Base-by-base conservation (phyloP, 306 rosid species). In the Gleditsia sinensis region DNA sequence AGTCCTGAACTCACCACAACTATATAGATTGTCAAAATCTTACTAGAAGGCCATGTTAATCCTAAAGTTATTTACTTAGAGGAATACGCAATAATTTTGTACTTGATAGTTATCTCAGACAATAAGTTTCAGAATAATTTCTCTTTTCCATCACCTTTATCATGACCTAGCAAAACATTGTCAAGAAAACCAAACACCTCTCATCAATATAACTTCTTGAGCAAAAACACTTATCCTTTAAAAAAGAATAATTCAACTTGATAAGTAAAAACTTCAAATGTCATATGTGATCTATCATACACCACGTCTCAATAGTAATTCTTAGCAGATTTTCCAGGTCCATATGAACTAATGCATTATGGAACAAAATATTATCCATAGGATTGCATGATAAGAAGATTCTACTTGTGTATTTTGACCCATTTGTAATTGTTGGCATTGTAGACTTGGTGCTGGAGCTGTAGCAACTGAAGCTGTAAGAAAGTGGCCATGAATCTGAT, bases 381-480 rank as follows among this genome's bases (percentile, higher is more conserved):
- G 72, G 56, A 56, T 71, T 45, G 80, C 75, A 21, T 60, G 66
- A 19, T 74, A 50, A 33, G 67, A 71, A 49, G 19, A 39, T 54
- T 49, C 46, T 74, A 50, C 30, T 46, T 64, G 67, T 69, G 67
- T 7, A 76, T 55, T 76, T 53, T 84, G 81, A 71, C 78, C 43
- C 34, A 71, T 56, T 77, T 69, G 65, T 53, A 32, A 67, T 67
- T 78, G 67, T 71, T 83, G 85, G 69, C 61, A 77, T 78, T 81
- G 84, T 75, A 94, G 97, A 94, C 84, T 86, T 90, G 91, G 99
- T 94, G 84, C 84, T 94, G 91, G 99, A 94, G 96, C 89, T 94
- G 71, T 83, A 88, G 81, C 69, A 68, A 71, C 75, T 45, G 76
- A 76, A 74, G 81, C 62, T 24, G 77, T 33, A 59, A 75, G 75